Percentiles rank a stretch among this genome's conserved stretches.
These are phyloP conservation scores for Linnemannia zychae DNA, from an alignment of 192 early-diverging fungal genomes.

Conservation along the genomic window DNA sequence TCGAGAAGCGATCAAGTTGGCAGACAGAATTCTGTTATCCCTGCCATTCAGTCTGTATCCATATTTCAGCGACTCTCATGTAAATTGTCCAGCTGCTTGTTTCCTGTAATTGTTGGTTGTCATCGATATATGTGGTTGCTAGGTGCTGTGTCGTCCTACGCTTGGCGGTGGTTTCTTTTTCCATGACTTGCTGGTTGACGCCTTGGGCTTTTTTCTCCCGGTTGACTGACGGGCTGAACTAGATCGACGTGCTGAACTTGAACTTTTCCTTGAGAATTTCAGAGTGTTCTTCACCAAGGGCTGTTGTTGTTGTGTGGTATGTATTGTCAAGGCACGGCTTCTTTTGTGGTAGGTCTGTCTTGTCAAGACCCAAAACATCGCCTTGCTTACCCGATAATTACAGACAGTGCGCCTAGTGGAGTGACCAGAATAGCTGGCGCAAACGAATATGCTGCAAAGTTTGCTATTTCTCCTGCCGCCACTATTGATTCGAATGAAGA, in stretches of 20 bases:
- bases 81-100: background rate
- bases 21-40: background rate
- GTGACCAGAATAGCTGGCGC: constrained; percentile 97
- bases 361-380: background rate
- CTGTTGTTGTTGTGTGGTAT: no score
- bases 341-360: background rate
- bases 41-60: background rate
- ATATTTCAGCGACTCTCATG: background rate
- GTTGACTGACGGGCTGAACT: no score
- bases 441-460: constrained; percentile 96
- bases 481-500: constrained; percentile 62
- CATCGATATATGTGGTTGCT: background rate
- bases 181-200: no score
- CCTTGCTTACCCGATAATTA: constrained; percentile 80
- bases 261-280: no score
- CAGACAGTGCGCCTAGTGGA: constrained; percentile 91
- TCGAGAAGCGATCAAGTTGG: background rate
- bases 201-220: no score
- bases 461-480: constrained; percentile 92
- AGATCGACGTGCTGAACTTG: no score
- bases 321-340: background rate
- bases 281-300: background rate
- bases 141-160: background rate
- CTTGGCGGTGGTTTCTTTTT: background rate
- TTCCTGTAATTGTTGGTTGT: background rate